Conservation (phyloP, 1,284 basidiomycete species). For the Macrocystidia cucumis region DNA sequence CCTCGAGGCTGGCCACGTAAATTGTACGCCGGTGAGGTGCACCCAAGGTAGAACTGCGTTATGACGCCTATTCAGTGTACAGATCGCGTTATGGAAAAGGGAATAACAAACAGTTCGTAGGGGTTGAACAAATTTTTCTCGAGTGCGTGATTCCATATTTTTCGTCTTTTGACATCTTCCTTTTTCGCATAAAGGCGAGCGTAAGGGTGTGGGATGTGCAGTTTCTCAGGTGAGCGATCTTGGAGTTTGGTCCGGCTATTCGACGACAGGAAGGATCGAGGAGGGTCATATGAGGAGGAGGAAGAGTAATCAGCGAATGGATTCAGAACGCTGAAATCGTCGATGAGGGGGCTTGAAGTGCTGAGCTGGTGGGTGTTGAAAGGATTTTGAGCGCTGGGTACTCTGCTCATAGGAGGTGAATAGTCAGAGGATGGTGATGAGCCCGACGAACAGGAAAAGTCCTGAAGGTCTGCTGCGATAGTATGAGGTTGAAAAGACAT, state of each 20-base stretch:
- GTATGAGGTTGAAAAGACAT: too few species aligned
- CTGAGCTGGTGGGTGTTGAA: not conserved
- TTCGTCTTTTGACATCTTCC: slow-evolving; percentile 54
- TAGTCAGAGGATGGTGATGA: too few species aligned
- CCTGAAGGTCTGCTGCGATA: too few species aligned
- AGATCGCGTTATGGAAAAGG: too few species aligned
- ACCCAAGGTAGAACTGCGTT: slow-evolving; percentile 43
- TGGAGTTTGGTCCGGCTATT: not conserved
- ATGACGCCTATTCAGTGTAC: too few species aligned
- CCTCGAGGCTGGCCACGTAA: slow-evolving; percentile 54
- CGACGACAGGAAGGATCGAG: not conserved
- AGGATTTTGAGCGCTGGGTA: too few species aligned
- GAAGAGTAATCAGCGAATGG: not conserved
- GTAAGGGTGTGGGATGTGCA: slow-evolving; percentile 52
- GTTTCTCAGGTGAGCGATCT: slow-evolving; percentile 11
- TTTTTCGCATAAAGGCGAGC: slow-evolving; percentile 56
- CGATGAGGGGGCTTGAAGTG: not conserved
- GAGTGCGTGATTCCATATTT: slow-evolving; percentile 67
- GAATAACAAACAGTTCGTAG: slow-evolving; percentile 46
- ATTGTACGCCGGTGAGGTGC: slow-evolving; percentile 55
- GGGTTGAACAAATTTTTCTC: slow-evolving; percentile 64
- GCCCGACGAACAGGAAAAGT: too few species aligned
- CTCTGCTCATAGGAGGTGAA: too few species aligned
- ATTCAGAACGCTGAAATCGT: not conserved
- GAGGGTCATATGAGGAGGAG: not conserved